A percentile compares a stretch with the other conserved stretches of the same genome.
Evolutionary conservation across 768 basidiomycete species (phyloP).

Genomic region (Ramaria rubella): DNA sequence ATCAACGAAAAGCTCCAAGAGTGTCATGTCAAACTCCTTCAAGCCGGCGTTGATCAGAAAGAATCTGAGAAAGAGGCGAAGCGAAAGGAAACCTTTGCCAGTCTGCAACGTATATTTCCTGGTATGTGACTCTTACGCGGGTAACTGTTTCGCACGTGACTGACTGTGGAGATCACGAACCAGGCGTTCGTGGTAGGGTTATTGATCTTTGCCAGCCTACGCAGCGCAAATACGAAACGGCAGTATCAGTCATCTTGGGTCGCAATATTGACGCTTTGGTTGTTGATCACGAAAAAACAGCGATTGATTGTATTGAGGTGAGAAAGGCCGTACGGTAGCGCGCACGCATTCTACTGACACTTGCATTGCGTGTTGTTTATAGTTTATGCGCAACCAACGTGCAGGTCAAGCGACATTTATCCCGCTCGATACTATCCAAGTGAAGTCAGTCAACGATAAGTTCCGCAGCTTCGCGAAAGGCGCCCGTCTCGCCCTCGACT

Average conservation of each 20-base stretch:
- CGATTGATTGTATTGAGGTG: constrained; percentile 97
- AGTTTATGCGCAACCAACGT: constrained; percentile 94
- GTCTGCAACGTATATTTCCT: constrained; percentile 83
- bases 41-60: constrained; percentile 83
- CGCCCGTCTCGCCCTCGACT: constrained; percentile 72
- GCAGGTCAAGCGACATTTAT: constrained; percentile 96
- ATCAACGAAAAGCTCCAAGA: constrained; percentile 86
- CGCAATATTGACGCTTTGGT: constrained; percentile 94
- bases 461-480: constrained; percentile 88
- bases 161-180: neutral
- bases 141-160: neutral
- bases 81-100: constrained; percentile 80
- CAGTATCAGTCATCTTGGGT: constrained; percentile 87
- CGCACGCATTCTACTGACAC: too few relatives aligned
- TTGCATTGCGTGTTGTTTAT: neutral
- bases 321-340: too few relatives aligned
- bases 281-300: constrained; percentile 94
- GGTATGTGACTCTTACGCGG: constrained; percentile 36
- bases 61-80: constrained; percentile 79
- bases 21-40: constrained; percentile 75
- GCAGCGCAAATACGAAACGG: constrained; percentile 83
- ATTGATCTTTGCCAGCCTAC: constrained; percentile 94
- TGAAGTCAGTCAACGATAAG: constrained; percentile 90
- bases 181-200: constrained; percentile 88
- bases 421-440: constrained; percentile 95